phyloP scores from a whole-genome alignment of 768 basidiomycete species.

The Xerocomellus dryophilus region DNA sequence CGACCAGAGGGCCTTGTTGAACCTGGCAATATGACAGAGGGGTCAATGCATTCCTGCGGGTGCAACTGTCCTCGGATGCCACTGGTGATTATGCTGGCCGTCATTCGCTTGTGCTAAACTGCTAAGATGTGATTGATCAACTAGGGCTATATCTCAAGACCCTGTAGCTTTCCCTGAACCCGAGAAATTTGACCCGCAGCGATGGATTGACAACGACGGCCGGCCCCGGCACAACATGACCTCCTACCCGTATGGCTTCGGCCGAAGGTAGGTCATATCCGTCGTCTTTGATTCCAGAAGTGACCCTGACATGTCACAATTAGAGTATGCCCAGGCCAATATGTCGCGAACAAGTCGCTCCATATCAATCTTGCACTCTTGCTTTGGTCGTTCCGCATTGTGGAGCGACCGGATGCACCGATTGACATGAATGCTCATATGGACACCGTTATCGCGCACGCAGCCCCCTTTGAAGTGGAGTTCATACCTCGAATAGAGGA shows the following conservation, averaged over 20 bases:
- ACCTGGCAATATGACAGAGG: slow-evolving; percentile 3
- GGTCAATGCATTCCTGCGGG: slow-evolving; percentile 24
- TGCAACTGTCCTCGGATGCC: slow-evolving; percentile 20
- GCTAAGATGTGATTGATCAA: background rate
- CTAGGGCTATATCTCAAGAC: slow-evolving; percentile 25
- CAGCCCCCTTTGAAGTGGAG: slow-evolving; percentile 51
- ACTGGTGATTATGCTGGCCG: slow-evolving; percentile 10
- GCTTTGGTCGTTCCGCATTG: slow-evolving; percentile 60
- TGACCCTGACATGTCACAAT: background rate
- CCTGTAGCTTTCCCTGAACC: slow-evolving; percentile 29
- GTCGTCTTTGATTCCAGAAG: background rate
- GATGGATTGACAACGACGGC: slow-evolving; percentile 47
- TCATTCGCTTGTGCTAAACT: background rate
- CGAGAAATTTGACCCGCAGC: slow-evolving; percentile 51
- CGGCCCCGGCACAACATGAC: slow-evolving; percentile 43
- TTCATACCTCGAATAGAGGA: slow-evolving; percentile 46
- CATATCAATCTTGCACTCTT: slow-evolving; percentile 59
- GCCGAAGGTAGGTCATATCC: slow-evolving; percentile 31
- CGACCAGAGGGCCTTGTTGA: slow-evolving; percentile 36
- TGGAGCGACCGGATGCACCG: slow-evolving; percentile 43
- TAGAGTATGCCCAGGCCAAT: slow-evolving; percentile 59
- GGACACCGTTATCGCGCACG: slow-evolving; percentile 53
- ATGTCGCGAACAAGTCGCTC: slow-evolving; percentile 50
- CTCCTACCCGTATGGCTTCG: slow-evolving; percentile 51
- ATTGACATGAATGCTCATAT: slow-evolving; percentile 57